Percentiles rank a stretch among this genome's conserved stretches.
Evolutionary conservation across 208 protist species (phyloP).

Genomic region (Leishmania tropica): DNA sequence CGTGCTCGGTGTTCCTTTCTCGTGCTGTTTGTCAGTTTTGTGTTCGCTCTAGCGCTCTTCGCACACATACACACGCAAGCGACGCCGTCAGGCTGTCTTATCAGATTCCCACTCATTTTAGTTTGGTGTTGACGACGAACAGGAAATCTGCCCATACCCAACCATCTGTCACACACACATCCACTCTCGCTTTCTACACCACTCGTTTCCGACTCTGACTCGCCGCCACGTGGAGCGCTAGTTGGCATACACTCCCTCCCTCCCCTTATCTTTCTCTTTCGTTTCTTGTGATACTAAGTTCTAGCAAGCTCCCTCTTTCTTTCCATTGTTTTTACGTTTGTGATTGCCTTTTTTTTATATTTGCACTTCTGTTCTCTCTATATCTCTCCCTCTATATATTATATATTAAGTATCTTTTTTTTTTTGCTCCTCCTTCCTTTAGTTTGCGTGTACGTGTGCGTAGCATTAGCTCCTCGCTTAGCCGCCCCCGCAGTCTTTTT

Average conservation of each 20-base stretch:
- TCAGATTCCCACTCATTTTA: not conserved
- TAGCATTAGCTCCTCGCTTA: not conserved
- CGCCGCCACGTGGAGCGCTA: not conserved
- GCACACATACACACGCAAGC: not conserved
- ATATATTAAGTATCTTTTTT: not conserved
- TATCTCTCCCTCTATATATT: not conserved
- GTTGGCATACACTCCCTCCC: not conserved
- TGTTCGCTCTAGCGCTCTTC: not conserved
- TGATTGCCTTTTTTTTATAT: not conserved
- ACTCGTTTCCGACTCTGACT: conserved; percentile 3
- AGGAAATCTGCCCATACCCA: not conserved
- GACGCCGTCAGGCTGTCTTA: not conserved
- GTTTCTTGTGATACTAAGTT: not conserved
- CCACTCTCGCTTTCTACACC: conserved; percentile 5
- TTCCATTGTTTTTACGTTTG: not conserved
- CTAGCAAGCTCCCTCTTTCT: conserved; percentile 5
- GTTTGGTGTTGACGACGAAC: not conserved
- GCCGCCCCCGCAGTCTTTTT: not conserved
- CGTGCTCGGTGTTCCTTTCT: conserved; percentile 6
- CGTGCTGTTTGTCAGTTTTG: not conserved
- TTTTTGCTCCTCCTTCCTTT: not conserved
- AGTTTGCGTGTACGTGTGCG: conserved; percentile 2
- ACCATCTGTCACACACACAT: not conserved
- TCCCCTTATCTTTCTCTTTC: conserved; percentile 1
- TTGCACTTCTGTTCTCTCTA: not conserved